phyloP scores from a whole-genome alignment of 257 asterid genomes.

The Solanum neorickii region DNA sequence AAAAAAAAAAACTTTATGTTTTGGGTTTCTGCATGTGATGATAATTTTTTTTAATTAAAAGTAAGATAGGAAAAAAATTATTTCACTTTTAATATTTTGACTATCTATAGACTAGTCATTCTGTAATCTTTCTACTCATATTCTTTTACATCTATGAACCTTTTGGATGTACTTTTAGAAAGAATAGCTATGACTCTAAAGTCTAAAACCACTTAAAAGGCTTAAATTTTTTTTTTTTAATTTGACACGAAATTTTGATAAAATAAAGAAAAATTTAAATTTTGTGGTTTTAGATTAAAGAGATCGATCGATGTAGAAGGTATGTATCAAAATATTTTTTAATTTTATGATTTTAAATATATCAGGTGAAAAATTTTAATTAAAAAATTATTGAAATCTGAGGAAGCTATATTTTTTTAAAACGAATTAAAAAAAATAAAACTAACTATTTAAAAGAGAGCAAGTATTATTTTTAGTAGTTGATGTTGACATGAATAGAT shows the following conservation, averaged over 20 bases:
- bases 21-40: background rate
- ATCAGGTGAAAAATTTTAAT: background rate
- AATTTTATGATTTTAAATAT: too few species aligned
- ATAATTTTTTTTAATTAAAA: background rate
- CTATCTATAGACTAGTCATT: background rate
- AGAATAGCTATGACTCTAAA: background rate
- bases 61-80: background rate
- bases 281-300: fast-evolving
- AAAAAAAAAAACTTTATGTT: background rate
- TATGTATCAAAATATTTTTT: background rate
- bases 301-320: too few species aligned
- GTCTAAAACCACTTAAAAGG: background rate
- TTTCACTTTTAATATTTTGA: background rate
- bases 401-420: background rate
- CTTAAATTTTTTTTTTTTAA: background rate
- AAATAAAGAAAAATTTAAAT: background rate
- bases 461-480: background rate
- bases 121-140: background rate
- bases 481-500: background rate
- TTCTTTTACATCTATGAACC: background rate
- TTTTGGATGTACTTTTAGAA: background rate
- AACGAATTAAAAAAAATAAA: fast-evolving
- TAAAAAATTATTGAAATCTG: background rate
- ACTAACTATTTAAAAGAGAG: background rate
- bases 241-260: background rate